Evolutionary conservation across 2,329 filamentous ascomycete species (phyloP), one percentile per base, ranked within the genome.

Genomic region (Didymella sp.): DNA sequence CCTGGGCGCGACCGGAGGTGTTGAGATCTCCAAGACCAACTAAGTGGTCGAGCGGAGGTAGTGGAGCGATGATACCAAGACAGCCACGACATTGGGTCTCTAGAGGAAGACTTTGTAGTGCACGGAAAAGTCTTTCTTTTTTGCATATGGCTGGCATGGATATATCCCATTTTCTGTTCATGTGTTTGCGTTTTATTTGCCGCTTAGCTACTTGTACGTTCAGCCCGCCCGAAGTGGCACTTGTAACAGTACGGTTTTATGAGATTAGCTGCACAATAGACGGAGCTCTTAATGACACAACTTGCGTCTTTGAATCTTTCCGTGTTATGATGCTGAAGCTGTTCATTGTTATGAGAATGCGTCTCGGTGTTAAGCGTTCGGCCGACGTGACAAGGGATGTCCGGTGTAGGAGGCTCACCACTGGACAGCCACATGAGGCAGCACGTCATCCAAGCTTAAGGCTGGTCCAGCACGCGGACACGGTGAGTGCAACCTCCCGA

Each of bases 1-100:
- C 0, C 78, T 92, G 4, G 88, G 17, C 0, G 35, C 13, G 2
- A 41, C 22, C 1, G 88, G 88, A n/a, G 90, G 89, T 79, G 69
- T 74, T 24, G 71, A 73, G 48, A 71, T 73, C 37, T 48, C 69
- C 12, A 72, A 74, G 60, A 73, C 62, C 31, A 62, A 67, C 58
- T 69, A 67, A 57, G 35, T 24, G 46, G 35, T 55, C 12, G 47
- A 44, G 27, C 35, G 52, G 43, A 56, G 22, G 54, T 44, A 56
- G 33, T 57, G 56, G 41, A 51, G 56, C 49, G 58, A 66, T 69
- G 64, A 71, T 70, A 66, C 61, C 63, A 72, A 58, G 65, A 65
- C 69, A 69, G 69, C 64, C 68, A 67, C 48, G 61, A 65, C 52
- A 43, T 60, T 54, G 56, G 45, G 41, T 48, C 56, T 55, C 37